Conservation (phyloP, 768 basidiomycete species). For the Postia placenta region DNA sequence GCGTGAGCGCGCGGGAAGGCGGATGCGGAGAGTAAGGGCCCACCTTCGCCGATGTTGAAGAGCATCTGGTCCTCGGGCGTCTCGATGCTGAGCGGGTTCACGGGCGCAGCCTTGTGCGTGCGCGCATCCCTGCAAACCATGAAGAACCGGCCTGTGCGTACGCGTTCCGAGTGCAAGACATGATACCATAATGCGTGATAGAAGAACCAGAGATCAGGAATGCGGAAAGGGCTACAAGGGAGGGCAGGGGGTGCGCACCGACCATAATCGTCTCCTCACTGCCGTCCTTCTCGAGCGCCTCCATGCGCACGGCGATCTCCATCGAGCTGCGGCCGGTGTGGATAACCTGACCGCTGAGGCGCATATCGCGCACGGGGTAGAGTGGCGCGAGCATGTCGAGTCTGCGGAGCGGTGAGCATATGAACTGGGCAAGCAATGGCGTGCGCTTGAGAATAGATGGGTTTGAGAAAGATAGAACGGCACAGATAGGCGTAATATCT, state of each 20-base stretch:
- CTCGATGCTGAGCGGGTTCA: conserved; percentile 55
- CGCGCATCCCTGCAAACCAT: conserved; percentile 79
- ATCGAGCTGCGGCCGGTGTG: conserved; percentile 73
- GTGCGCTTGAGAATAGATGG: too few species aligned
- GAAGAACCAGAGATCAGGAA: not conserved
- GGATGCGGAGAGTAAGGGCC: conserved; percentile 6
- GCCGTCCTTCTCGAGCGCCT: conserved; percentile 43
- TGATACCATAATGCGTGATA: not conserved
- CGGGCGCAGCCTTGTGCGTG: conserved; percentile 56
- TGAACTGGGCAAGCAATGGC: too few species aligned
- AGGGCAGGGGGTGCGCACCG: conserved; percentile 33
- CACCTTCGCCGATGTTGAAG: conserved; percentile 64
- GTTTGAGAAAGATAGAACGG: too few species aligned
- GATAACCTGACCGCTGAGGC: conserved; percentile 76
- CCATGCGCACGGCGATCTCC: conserved; percentile 86
- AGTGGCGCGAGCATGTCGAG: conserved; percentile 63
- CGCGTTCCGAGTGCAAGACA: not conserved
- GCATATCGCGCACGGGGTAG: conserved; percentile 56
- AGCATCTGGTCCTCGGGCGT: conserved; percentile 60
- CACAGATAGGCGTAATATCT: too few species aligned
- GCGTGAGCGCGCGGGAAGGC: not conserved
- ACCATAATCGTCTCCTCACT: conserved; percentile 59
- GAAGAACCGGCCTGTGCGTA: conserved; percentile 68
- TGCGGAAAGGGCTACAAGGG: not conserved
- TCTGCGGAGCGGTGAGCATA: too few species aligned